Conservation (phyloP, 2,329 filamentous ascomycete genomes). For the Cadophora sp. region DNA sequence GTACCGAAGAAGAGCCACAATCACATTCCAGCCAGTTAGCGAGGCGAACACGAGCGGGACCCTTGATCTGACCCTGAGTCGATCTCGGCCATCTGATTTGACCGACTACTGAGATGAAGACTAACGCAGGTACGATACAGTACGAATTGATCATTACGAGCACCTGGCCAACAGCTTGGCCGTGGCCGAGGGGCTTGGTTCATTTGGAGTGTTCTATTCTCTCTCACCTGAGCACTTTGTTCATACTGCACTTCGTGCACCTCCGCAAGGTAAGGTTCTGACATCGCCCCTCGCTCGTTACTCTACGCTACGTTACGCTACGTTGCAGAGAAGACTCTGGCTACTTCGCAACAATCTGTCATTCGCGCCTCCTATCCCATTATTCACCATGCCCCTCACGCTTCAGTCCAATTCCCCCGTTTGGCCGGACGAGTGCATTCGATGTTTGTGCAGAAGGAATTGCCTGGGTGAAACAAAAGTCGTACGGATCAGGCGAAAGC, state of each 20-base stretch:
- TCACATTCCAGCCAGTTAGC: constrained; percentile 1
- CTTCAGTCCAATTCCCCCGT: constrained; percentile 7
- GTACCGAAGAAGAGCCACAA: neutral
- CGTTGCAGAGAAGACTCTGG: constrained; percentile 2
- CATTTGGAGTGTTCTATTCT: neutral
- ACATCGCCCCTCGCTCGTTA: neutral
- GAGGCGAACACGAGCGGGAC: neutral
- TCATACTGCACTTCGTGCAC: neutral
- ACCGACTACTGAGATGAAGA: neutral
- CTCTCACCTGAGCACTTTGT: neutral
- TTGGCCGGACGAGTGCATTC: constrained; percentile 1
- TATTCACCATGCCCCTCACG: neutral
- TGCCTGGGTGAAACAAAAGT: neutral
- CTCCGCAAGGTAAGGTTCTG: neutral
- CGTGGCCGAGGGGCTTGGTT: neutral
- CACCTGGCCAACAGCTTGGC: neutral
- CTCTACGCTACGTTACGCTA: neutral
- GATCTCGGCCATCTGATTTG: constrained; percentile 1
- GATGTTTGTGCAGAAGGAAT: constrained; percentile 3
- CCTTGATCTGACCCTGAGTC: neutral
- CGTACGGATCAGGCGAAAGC: neutral
- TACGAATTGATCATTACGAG: constrained; percentile 6
- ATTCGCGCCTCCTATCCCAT: constrained; percentile 4
- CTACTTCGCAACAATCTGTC: neutral
- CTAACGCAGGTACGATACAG: constrained; percentile 10